Conservation (phyloP, 768 basidiomycete species). For the Nidularia pulvinata region DNA sequence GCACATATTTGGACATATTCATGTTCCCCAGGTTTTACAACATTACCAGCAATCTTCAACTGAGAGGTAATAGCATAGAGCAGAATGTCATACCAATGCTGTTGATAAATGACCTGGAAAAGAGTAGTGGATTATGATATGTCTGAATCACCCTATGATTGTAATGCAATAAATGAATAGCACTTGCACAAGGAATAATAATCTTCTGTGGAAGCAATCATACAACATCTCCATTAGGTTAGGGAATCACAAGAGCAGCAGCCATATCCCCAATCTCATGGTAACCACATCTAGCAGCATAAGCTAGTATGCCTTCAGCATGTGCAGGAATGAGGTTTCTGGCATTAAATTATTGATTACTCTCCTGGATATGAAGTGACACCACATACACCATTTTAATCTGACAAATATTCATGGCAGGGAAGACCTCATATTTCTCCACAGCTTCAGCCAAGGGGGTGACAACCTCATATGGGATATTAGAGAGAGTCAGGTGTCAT, state of each 20-base stretch:
- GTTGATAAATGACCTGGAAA: neutral
- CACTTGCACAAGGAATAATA: slow-evolving; percentile 6
- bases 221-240: slow-evolving; percentile 3
- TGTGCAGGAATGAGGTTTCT: neutral
- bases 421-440: slow-evolving; percentile 23
- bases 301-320: slow-evolving; percentile 1
- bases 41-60: no score
- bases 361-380: neutral
- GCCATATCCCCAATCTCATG: slow-evolving; percentile 5
- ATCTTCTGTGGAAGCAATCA: neutral
- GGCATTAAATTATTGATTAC: no score
- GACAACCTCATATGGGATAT: slow-evolving; percentile 11
- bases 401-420: slow-evolving; percentile 18
- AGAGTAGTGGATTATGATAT: neutral
- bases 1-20: no score
- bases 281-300: slow-evolving; percentile 7
- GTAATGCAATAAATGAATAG: slow-evolving; percentile 3
- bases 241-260: slow-evolving; percentile 5
- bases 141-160: no score
- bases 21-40: no score
- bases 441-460: slow-evolving; percentile 18
- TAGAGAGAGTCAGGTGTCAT: slow-evolving; percentile 15
- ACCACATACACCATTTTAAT: neutral
- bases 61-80: no score
- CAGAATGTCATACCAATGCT: neutral